A percentile compares a stretch with the other conserved stretches of the same genome.
Evolutionary conservation across 768 basidiomycete genomes (phyloP).

Genomic region (Phlegmacium glaucopus): DNA sequence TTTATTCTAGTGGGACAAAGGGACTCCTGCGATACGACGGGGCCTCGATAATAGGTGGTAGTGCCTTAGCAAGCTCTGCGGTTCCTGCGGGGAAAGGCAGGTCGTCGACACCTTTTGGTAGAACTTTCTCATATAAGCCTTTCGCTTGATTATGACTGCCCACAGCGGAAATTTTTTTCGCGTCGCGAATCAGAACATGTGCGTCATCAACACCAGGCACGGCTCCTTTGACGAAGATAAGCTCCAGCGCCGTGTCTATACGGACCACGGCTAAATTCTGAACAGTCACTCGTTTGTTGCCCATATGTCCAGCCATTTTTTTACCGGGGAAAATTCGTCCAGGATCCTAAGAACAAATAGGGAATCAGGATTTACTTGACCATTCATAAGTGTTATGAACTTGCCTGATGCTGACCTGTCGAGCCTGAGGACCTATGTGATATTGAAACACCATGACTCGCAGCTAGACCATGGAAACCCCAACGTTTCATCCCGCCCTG

Average conservation of each 20-base stretch:
- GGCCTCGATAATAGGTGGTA: conserved; percentile 66
- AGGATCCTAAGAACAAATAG: conserved; percentile 65
- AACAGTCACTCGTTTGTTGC: conserved; percentile 73
- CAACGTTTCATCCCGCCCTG: conserved; percentile 97
- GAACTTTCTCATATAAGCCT: conserved; percentile 70
- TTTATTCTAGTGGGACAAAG: conserved; percentile 70
- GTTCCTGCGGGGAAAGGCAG: conserved; percentile 95
- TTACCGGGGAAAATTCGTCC: conserved; percentile 96
- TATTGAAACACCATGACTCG: conserved; percentile 94
- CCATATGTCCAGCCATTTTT: conserved; percentile 97
- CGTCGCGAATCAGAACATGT: conserved; percentile 81
- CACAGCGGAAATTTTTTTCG: conserved; percentile 81
- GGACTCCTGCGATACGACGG: conserved; percentile 73
- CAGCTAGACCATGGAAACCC: conserved; percentile 87
- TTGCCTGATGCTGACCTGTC: conserved; percentile 91
- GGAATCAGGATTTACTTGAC: conserved; percentile 3
- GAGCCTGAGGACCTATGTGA: conserved; percentile 93
- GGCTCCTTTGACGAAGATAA: conserved; percentile 88
- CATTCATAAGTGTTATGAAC: conserved; percentile 11
- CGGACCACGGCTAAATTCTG: conserved; percentile 90
- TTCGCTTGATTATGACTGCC: conserved; percentile 65
- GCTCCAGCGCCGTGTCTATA: conserved; percentile 80
- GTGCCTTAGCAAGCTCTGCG: conserved; percentile 60
- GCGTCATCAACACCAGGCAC: conserved; percentile 90
- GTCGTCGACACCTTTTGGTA: conserved; percentile 79